These are phyloP conservation scores for Parafenestella ontariensis DNA, from an alignment of 2,329 filamentous ascomycete genomes.

Conservation along the genomic window DNA sequence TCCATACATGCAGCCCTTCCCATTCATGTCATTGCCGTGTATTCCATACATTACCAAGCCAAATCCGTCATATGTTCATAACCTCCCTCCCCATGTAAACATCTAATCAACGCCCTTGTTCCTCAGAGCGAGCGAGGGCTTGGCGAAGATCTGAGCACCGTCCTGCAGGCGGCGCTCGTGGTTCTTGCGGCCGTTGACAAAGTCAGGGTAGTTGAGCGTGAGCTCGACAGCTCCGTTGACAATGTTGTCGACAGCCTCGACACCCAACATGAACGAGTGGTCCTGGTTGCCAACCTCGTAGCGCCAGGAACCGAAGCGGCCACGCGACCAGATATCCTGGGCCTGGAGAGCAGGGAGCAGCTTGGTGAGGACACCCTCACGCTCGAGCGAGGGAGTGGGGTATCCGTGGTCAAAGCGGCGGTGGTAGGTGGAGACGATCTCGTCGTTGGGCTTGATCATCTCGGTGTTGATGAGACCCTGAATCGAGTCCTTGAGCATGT, in stretches of 20 bases:
- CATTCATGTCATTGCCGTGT: conserved; percentile 19
- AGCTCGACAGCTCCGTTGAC: conserved; percentile 88
- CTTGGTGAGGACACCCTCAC: conserved; percentile 91
- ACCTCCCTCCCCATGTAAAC: conserved; percentile 8
- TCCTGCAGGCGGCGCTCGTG: conserved; percentile 68
- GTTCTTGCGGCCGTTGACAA: conserved; percentile 83
- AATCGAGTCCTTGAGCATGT: conserved; percentile 87
- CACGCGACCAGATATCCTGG: conserved; percentile 91
- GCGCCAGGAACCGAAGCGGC: conserved; percentile 96
- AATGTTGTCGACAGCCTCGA: conserved; percentile 90
- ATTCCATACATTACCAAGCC: conserved; percentile 13
- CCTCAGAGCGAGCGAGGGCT: conserved; percentile 45
- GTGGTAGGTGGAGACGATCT: conserved; percentile 98
- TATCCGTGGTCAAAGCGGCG: conserved; percentile 98
- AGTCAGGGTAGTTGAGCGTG: conserved; percentile 95
- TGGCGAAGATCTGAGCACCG: conserved; percentile 64
- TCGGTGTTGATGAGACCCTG: conserved; percentile 97
- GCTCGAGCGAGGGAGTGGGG: conserved; percentile 92
- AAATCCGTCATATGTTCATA: conserved; percentile 20
- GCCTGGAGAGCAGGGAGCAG: conserved; percentile 91
- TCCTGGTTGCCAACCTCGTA: conserved; percentile 98
- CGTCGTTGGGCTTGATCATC: conserved; percentile 88
- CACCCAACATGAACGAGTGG: conserved; percentile 96
- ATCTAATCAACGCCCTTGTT: conserved; percentile 30
- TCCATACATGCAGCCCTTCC: conserved; percentile 2